phyloP scores from a whole-genome alignment of 345 rosid species.

The Viola odorata region DNA sequence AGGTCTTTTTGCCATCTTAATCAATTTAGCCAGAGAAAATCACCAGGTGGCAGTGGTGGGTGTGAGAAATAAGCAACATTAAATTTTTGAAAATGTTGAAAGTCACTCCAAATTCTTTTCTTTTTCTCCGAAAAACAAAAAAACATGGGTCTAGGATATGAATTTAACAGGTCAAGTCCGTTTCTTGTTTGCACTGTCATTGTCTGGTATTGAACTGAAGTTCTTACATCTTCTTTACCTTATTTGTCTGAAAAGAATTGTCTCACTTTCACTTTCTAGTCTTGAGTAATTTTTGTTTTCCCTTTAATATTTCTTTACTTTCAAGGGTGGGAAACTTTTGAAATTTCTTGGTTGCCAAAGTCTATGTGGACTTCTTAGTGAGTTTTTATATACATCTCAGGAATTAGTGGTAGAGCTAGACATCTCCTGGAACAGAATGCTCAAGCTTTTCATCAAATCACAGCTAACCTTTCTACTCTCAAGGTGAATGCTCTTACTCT shows the following conservation, averaged over 20 bases:
- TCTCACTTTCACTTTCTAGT: neutral
- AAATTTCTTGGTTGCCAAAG: conserved; percentile 3
- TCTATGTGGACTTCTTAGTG: neutral
- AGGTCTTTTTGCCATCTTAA: too few species aligned
- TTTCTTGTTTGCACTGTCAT: neutral
- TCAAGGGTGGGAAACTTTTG: neutral
- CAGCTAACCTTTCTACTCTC: conserved; percentile 58
- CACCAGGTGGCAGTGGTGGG: too few species aligned
- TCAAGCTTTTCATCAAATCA: conserved; percentile 60
- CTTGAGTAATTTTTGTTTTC: too few species aligned
- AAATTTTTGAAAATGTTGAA: too few species aligned
- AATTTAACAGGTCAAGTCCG: neutral
- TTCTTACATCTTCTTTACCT: neutral
- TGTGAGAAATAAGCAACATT: too few species aligned
- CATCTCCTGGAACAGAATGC: conserved; percentile 72
- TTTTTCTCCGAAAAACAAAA: too few species aligned
- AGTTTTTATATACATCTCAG: conserved; percentile 35
- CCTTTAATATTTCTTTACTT: neutral
- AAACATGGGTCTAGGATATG: too few species aligned
- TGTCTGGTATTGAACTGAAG: neutral
- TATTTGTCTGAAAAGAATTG: neutral
- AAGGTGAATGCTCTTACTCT: conserved; percentile 42
- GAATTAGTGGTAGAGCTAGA: conserved; percentile 48
- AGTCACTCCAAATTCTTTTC: too few species aligned
- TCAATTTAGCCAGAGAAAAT: too few species aligned